phyloP scores from a whole-genome alignment of 1,284 basidiomycete species.

The Boletus holoroseus region DNA sequence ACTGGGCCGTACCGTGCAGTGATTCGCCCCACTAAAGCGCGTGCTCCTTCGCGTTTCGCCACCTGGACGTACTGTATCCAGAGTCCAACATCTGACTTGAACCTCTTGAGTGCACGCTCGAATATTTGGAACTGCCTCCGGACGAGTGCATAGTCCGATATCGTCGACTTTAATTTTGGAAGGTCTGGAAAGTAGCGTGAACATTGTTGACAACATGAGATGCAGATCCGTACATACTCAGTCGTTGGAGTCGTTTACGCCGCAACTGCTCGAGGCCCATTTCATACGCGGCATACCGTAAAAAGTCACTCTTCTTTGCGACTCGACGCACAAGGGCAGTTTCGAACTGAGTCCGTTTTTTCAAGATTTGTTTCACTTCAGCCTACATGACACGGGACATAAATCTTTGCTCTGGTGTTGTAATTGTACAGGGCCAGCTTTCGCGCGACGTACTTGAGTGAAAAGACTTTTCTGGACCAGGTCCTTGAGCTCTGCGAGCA shows the following conservation, averaged over 20 bases:
- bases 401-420: not conserved
- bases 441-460: constrained; percentile 55
- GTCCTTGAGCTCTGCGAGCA: constrained; percentile 95
- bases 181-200: constrained; percentile 38
- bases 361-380: constrained; percentile 83
- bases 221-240: constrained; percentile 51
- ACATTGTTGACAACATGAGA: not conserved
- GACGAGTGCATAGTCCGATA: constrained; percentile 80
- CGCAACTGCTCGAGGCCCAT: constrained; percentile 81
- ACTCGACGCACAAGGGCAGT: constrained; percentile 77
- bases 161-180: constrained; percentile 49
- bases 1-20: constrained; percentile 56
- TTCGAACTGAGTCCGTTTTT: constrained; percentile 81
- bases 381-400: constrained; percentile 13
- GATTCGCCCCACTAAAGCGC: constrained; percentile 73
- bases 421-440: not conserved
- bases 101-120: constrained; percentile 83
- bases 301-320: constrained; percentile 82
- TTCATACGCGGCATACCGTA: constrained; percentile 91
- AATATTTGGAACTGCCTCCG: constrained; percentile 85
- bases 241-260: constrained; percentile 64
- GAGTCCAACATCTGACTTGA: constrained; percentile 80
- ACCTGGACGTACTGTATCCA: constrained; percentile 89
- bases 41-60: constrained; percentile 76
- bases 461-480: constrained; percentile 86